phyloP scores from a whole-genome alignment of 2,329 filamentous ascomycete species.

The Dothideomycetidae sp. region DNA sequence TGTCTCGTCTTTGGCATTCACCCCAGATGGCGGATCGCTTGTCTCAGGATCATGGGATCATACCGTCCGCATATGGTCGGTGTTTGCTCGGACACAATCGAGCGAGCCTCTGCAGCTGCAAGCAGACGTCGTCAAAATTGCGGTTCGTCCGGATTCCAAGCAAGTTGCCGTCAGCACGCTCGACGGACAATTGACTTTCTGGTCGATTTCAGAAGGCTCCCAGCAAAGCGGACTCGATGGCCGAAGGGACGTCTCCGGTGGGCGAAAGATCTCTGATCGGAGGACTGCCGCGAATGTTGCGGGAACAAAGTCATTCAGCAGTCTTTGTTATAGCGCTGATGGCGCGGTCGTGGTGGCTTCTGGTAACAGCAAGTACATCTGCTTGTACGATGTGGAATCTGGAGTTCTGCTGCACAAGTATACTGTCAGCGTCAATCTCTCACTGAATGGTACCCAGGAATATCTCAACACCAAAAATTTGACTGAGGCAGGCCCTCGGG shows the following conservation, averaged over 20 bases:
- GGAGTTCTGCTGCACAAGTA: constrained; percentile 89
- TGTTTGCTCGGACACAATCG: constrained; percentile 86
- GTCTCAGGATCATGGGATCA: constrained; percentile 94
- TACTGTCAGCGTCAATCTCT: constrained; percentile 91
- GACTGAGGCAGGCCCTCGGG: constrained; percentile 76
- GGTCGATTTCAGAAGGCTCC: constrained; percentile 76
- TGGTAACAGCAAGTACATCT: constrained; percentile 97
- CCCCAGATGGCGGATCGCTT: constrained; percentile 68
- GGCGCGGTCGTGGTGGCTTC: constrained; percentile 80
- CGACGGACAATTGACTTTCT: constrained; percentile 89
- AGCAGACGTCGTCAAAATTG: constrained; percentile 75
- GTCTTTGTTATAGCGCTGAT: constrained; percentile 82
- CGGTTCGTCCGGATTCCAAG: constrained; percentile 76
- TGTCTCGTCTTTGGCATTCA: constrained; percentile 75
- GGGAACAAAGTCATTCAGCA: constrained; percentile 79
- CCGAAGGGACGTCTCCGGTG: constrained; percentile 81
- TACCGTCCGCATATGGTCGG: constrained; percentile 89
- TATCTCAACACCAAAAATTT: constrained; percentile 86
- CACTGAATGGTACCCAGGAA: constrained; percentile 88
- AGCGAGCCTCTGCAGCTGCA: constrained; percentile 88
- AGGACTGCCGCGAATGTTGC: constrained; percentile 81
- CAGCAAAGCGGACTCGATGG: constrained; percentile 81
- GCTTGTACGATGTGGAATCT: constrained; percentile 85
- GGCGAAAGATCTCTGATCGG: constrained; percentile 74
- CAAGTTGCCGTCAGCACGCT: constrained; percentile 86